phyloP scores from a whole-genome alignment of 148 eudicot genomes.

The Cornus suecica region DNA sequence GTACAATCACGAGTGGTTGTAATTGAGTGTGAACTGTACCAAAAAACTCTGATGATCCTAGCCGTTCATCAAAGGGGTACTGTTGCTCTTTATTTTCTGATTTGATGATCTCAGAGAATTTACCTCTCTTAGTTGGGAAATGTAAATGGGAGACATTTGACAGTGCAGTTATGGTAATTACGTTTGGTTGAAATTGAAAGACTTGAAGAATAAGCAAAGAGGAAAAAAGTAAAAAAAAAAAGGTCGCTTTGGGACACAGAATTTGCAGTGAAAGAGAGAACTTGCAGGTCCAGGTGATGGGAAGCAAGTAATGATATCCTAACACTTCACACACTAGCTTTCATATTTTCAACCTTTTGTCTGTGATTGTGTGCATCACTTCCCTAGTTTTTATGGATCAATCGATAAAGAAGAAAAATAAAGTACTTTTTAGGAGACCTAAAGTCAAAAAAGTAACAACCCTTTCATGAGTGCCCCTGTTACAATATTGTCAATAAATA shows the following conservation, averaged over 20 bases:
- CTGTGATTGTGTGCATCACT: not conserved
- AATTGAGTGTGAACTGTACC: not conserved
- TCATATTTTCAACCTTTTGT: not conserved
- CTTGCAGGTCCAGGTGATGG: not conserved
- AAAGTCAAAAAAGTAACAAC: not conserved
- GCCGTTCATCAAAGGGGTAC: not conserved
- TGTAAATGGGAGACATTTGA: not conserved
- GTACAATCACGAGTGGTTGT: not conserved
- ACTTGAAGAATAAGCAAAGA: not conserved
- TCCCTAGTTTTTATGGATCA: too few relatives aligned
- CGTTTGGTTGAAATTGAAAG: not conserved
- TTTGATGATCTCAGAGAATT: not conserved
- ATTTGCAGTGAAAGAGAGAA: too few relatives aligned
- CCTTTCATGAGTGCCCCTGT: too few relatives aligned
- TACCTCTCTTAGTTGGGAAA: not conserved
- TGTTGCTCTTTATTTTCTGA: too few relatives aligned
- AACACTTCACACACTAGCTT: not conserved
- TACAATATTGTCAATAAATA: not conserved
- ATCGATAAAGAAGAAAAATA: too few relatives aligned
- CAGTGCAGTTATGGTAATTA: not conserved
- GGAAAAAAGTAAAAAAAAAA: too few relatives aligned
- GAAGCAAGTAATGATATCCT: not conserved
- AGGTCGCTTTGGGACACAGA: not conserved
- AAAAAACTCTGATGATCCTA: not conserved
- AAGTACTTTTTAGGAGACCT: not conserved